Percentiles rank a stretch among this genome's conserved stretches.
Conservation (phyloP, 805 yeast species). For the Myxozyma lipomycoides region DNA sequence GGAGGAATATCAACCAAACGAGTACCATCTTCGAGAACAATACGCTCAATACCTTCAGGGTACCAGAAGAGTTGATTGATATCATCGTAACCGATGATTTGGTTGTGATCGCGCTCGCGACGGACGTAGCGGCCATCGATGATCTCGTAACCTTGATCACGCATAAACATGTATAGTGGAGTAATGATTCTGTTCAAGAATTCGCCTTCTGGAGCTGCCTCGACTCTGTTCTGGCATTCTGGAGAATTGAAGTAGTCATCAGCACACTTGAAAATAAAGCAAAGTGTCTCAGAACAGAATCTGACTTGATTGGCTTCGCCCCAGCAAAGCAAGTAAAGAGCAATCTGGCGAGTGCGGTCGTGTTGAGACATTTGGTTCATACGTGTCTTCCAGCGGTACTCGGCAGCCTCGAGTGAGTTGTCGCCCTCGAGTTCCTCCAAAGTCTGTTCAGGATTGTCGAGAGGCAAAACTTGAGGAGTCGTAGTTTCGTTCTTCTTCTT, state of each 20-base stretch:
- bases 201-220: constrained; percentile 56
- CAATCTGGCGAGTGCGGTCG: constrained; percentile 63
- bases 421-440: constrained; percentile 67
- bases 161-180: constrained; percentile 69
- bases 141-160: constrained; percentile 62
- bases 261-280: constrained; percentile 94
- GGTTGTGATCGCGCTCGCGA: constrained; percentile 65
- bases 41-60: constrained; percentile 96
- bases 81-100: constrained; percentile 82
- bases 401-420: constrained; percentile 68
- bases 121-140: constrained; percentile 54
- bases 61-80: constrained; percentile 99
- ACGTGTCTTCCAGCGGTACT: constrained; percentile 68
- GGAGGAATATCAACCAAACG: constrained; percentile 85
- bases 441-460: constrained; percentile 55
- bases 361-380: constrained; percentile 53
- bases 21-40: constrained; percentile 85
- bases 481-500: constrained; percentile 38
- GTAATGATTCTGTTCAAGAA: constrained; percentile 87
- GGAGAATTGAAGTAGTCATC: constrained; percentile 84
- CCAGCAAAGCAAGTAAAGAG: constrained; percentile 62
- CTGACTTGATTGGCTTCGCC: constrained; percentile 85
- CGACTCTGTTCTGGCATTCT: constrained; percentile 71
- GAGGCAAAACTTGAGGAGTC: constrained; percentile 41
- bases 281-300: constrained; percentile 82